Evolutionary conservation across 2,329 filamentous ascomycete genomes (phyloP), one percentile per base, ranked within the genome.

Genomic region (Mariannaea elegans): DNA sequence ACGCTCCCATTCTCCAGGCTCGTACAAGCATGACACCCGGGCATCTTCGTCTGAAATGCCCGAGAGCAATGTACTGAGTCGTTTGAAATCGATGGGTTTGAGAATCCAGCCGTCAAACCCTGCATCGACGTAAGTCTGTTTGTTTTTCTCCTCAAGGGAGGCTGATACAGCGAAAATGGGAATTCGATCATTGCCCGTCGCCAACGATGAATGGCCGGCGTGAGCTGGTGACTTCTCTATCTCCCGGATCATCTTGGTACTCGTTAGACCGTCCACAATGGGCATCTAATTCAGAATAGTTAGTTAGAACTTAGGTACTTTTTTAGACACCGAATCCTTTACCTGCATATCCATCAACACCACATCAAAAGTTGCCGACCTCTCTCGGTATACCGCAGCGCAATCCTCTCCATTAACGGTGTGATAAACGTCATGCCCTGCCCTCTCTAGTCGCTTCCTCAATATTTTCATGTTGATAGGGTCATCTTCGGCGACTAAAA

Each of bases 331-430:
- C 8, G 19, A 4, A 14, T n/a, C 23, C 76, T 86, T 76, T 73
- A 93, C 92, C 83, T 97, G 92, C 85, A 97, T 93, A 72, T 97
- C 93, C 93, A 97, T 97, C 63, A 97, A 81, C 46, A 97, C 82
- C 5, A 93, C 88, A 73, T 97, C 92, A 70, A 91, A 95, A 19
- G 78, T 77, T 23, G 74, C 74, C 0, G 88, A 81, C 49, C 82
- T 83, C 44, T 92, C 89, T 48, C 82, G 83, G 73, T 91, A 94
- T 4, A 87, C 82, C 48, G 83, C 81, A 6, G 91, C 89, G 70
- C 93, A 97, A 70, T 96, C 92, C 71, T 95, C 90, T 7, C 93
- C 93, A 63, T 97, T 97, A 34, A 90, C 83, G 0, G 92, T 92
- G 64, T 94, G 82, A 32, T 84, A 79, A 0, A 95, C 90, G 1